Evolutionary conservation across 2,329 filamentous ascomycete species (phyloP).

Genomic region (Cladosporium velox): DNA sequence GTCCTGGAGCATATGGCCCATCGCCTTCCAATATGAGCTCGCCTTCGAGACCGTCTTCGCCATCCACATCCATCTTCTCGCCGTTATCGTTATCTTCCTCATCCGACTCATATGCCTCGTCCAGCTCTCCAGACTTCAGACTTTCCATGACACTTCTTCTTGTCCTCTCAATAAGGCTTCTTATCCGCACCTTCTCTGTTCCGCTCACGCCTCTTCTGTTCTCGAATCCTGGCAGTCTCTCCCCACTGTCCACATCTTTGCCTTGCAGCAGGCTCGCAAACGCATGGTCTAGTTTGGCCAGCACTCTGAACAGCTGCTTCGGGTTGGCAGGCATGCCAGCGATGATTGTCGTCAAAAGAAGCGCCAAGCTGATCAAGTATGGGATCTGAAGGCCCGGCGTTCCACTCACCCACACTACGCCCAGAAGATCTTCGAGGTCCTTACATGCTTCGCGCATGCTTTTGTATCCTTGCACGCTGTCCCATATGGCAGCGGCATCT

Average conservation of each 20-base stretch:
- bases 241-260: conserved; percentile 64
- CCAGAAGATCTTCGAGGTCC: conserved; percentile 73
- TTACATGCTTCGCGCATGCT: conserved; percentile 69
- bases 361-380: conserved; percentile 76
- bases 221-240: conserved; percentile 70
- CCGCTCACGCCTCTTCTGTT: conserved; percentile 66
- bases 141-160: conserved; percentile 70
- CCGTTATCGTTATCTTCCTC: conserved; percentile 35
- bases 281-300: conserved; percentile 79
- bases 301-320: conserved; percentile 66
- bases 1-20: conserved; percentile 24
- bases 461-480: conserved; percentile 54
- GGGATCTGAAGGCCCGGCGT: conserved; percentile 84
- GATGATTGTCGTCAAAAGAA: conserved; percentile 71
- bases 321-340: conserved; percentile 70
- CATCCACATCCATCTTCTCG: conserved; percentile 44
- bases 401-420: conserved; percentile 82
- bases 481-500: conserved; percentile 37
- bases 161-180: conserved; percentile 76
- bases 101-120: conserved; percentile 44
- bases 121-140: conserved; percentile 57
- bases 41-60: conserved; percentile 43
- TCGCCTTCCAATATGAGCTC: conserved; percentile 36
- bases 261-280: conserved; percentile 76
- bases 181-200: conserved; percentile 85